A percentile compares a stretch with the other conserved stretches of the same genome.
These are phyloP conservation scores for Mycena indigotica DNA, from an alignment of 768 basidiomycete genomes.

Conservation along the genomic window DNA sequence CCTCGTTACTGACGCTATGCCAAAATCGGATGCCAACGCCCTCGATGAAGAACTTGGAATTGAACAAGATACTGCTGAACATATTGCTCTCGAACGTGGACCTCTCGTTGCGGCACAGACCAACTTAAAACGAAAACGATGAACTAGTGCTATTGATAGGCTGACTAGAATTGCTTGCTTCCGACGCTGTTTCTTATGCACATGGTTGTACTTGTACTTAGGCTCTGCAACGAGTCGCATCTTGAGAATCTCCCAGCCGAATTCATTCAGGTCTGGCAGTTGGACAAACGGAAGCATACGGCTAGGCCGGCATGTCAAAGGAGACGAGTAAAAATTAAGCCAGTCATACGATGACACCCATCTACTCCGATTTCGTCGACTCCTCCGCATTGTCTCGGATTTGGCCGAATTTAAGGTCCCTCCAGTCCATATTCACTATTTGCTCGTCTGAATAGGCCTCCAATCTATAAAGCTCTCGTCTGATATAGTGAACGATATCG, in stretches of 20 bases:
- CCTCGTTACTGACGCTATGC: constrained; percentile 64
- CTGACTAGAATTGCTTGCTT: neutral
- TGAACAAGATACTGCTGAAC: constrained; percentile 76
- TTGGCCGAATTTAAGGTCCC: constrained; percentile 42
- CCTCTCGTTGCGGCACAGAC: constrained; percentile 50
- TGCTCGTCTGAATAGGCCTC: constrained; percentile 53
- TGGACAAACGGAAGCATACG: too few relatives aligned
- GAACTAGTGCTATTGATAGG: too few relatives aligned
- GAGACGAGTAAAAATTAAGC: too few relatives aligned
- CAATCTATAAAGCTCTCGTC: constrained; percentile 71
- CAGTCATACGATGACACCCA: too few relatives aligned
- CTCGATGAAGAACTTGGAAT: constrained; percentile 84
- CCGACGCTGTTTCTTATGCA: constrained; percentile 1
- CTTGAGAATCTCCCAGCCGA: too few relatives aligned
- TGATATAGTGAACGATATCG: constrained; percentile 64
- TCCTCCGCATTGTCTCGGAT: constrained; percentile 21
- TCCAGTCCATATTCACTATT: constrained; percentile 41
- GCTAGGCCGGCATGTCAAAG: too few relatives aligned
- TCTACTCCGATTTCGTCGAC: neutral
- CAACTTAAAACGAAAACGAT: constrained; percentile 57
- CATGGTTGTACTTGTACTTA: too few relatives aligned
- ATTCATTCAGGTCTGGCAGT: too few relatives aligned
- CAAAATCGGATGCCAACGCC: constrained; percentile 62
- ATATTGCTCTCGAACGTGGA: constrained; percentile 62
- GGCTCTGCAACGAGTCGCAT: too few relatives aligned